phyloP scores from a whole-genome alignment of 2,329 filamentous ascomycete genomes.

The Elsinoe fawcettii region DNA sequence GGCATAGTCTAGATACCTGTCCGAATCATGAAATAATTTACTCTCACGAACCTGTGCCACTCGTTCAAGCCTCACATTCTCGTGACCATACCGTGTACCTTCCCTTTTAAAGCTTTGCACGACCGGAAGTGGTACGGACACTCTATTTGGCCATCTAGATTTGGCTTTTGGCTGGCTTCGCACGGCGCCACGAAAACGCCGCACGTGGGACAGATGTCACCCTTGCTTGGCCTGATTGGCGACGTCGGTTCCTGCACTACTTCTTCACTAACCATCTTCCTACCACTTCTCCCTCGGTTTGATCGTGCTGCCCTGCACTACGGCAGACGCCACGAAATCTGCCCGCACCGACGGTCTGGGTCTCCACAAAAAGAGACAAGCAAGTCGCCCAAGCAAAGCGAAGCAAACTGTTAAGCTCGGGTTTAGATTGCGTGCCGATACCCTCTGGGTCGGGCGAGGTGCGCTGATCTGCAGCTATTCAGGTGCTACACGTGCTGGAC shows the following conservation, averaged over 20 bases:
- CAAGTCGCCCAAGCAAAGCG: background rate
- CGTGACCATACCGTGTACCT: background rate
- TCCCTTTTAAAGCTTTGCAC: background rate
- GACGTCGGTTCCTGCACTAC: background rate
- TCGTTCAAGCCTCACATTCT: background rate
- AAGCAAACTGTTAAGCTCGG: constrained; percentile 6
- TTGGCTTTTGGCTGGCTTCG: background rate
- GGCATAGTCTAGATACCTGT: background rate
- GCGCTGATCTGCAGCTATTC: background rate
- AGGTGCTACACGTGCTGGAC: background rate
- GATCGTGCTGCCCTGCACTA: background rate
- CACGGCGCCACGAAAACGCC: background rate
- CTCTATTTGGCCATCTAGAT: background rate
- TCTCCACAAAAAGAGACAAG: background rate
- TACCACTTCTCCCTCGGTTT: background rate
- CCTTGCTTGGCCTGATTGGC: background rate
- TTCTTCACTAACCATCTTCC: background rate
- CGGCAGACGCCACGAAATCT: background rate
- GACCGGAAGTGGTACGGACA: background rate
- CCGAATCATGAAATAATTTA: background rate
- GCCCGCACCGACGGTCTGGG: background rate
- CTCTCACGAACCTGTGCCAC: background rate
- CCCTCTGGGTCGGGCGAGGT: background rate
- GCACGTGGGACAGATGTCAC: background rate
- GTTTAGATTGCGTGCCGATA: background rate